Evolutionary conservation across 2,329 filamentous ascomycete genomes (phyloP).

Genomic region (Sordariomycetes sp.): DNA sequence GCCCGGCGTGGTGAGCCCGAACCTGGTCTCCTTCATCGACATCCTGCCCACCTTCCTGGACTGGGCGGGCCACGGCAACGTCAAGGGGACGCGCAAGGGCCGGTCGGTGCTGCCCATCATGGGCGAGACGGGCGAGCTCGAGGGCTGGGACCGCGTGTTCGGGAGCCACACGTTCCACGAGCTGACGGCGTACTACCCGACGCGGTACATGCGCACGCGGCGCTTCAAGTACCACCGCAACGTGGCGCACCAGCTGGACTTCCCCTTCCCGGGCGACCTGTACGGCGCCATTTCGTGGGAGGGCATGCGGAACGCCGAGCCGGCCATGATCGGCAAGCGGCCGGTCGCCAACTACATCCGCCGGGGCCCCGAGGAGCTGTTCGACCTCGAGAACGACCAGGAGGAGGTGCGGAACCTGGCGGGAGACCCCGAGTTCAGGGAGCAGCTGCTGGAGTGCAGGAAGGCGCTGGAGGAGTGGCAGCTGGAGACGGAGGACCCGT

Average conservation of each 20-base stretch:
- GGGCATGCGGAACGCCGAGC: too few species aligned
- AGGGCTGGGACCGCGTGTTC: too few species aligned
- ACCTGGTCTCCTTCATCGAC: constrained; percentile 33
- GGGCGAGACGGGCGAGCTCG: too few species aligned
- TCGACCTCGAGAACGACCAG: too few species aligned
- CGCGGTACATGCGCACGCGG: constrained; percentile 28
- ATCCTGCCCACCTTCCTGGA: constrained; percentile 33
- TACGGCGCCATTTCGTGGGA: constrained; percentile 22
- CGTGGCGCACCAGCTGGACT: constrained; percentile 35
- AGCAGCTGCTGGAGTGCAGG: constrained; percentile 19
- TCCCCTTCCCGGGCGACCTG: constrained; percentile 34
- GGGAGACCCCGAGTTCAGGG: not conserved
- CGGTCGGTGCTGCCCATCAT: too few species aligned
- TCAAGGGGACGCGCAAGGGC: constrained; percentile 19
- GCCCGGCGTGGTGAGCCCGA: constrained; percentile 22
- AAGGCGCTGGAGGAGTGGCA: constrained; percentile 17
- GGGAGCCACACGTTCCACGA: constrained; percentile 37
- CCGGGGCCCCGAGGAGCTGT: too few species aligned
- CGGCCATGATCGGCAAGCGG: too few species aligned
- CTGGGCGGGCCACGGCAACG: constrained; percentile 17
- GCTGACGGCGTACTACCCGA: constrained; percentile 38
- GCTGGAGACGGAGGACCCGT: constrained; percentile 14
- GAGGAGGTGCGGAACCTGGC: too few species aligned
- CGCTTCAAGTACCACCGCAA: constrained; percentile 40
- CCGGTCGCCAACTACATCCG: too few species aligned